phyloP scores from a whole-genome alignment of 805 yeast species.

The Jamesozyma gamospora region DNA sequence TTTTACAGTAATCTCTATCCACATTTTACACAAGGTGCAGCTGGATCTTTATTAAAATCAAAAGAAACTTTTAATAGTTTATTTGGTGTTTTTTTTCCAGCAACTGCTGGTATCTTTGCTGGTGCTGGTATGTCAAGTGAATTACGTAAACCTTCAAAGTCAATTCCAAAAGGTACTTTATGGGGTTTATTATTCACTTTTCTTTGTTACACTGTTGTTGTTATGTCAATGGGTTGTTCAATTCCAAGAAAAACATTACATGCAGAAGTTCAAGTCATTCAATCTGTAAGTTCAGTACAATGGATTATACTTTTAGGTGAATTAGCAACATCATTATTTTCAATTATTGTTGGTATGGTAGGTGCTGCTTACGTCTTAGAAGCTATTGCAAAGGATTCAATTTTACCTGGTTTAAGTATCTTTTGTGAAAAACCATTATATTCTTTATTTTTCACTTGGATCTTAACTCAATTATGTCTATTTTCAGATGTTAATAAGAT shows the following conservation, averaged over 20 bases:
- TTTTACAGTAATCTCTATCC: slow-evolving; percentile 63
- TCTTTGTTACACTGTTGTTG: slow-evolving; percentile 65
- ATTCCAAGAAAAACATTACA: slow-evolving; percentile 73
- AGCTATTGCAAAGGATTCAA: slow-evolving; percentile 82
- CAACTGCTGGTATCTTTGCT: slow-evolving; percentile 96
- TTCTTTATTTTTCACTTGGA: slow-evolving; percentile 69
- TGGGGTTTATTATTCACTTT: slow-evolving; percentile 76
- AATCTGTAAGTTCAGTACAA: slow-evolving; percentile 64
- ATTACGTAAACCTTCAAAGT: slow-evolving; percentile 68
- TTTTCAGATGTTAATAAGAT: slow-evolving; percentile 88
- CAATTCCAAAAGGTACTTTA: slow-evolving; percentile 91
- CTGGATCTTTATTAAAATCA: slow-evolving; percentile 58
- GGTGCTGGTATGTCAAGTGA: slow-evolving; percentile 99
- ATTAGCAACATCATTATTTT: slow-evolving; percentile 79
- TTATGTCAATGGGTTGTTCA: slow-evolving; percentile 66
- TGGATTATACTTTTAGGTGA: slow-evolving; percentile 77
- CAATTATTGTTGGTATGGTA: slow-evolving; percentile 89
- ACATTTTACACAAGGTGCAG: slow-evolving; percentile 79
- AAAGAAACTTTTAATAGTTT: slow-evolving; percentile 74
- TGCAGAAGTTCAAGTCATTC: slow-evolving; percentile 75
- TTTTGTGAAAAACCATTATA: slow-evolving; percentile 59
- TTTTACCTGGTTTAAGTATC: slow-evolving; percentile 65
- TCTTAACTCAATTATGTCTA: slow-evolving; percentile 71
- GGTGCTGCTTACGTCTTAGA: slow-evolving; percentile 89
- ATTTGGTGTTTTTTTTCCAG: slow-evolving; percentile 95